Percentiles rank a stretch among this genome's conserved stretches.
These are phyloP conservation scores for Cairneyella variabilis DNA, from an alignment of 495 filamentous ascomycete genomes.

Conservation along the genomic window DNA sequence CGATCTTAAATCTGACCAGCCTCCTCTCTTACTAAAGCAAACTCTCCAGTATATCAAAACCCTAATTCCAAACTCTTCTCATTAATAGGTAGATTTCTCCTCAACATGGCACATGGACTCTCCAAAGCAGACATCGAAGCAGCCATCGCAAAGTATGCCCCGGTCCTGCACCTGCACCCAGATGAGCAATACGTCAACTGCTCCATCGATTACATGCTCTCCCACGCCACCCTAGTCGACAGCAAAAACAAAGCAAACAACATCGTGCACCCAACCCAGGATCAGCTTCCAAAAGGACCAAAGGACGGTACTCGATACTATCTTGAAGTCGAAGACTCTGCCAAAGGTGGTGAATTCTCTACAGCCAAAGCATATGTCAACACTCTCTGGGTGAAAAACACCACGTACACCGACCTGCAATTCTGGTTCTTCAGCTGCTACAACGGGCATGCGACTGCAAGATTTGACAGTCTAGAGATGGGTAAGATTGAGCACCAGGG, in stretches of 20 bases:
- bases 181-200: slow-evolving; percentile 13
- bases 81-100: neutral
- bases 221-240: slow-evolving; percentile 12
- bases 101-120: neutral
- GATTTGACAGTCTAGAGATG: slow-evolving; percentile 5
- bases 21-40: neutral
- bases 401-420: slow-evolving; percentile 16
- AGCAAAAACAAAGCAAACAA: neutral
- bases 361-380: slow-evolving; percentile 20
- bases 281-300: slow-evolving; percentile 12
- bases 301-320: slow-evolving; percentile 11
- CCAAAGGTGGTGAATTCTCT: slow-evolving; percentile 9
- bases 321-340: slow-evolving; percentile 5
- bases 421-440: slow-evolving; percentile 18
- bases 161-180: slow-evolving; percentile 10
- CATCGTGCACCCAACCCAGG: slow-evolving; percentile 8
- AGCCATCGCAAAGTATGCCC: slow-evolving; percentile 16
- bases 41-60: too few relatives aligned
- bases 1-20: neutral
- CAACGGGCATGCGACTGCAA: slow-evolving; percentile 14
- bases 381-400: slow-evolving; percentile 4
- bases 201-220: slow-evolving; percentile 15
- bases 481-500: slow-evolving; percentile 10
- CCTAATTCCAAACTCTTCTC: neutral
- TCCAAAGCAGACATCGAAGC: slow-evolving; percentile 12